phyloP scores from a whole-genome alignment of 164 flowering plant genomes.

The Kingdonia uniflora region DNA sequence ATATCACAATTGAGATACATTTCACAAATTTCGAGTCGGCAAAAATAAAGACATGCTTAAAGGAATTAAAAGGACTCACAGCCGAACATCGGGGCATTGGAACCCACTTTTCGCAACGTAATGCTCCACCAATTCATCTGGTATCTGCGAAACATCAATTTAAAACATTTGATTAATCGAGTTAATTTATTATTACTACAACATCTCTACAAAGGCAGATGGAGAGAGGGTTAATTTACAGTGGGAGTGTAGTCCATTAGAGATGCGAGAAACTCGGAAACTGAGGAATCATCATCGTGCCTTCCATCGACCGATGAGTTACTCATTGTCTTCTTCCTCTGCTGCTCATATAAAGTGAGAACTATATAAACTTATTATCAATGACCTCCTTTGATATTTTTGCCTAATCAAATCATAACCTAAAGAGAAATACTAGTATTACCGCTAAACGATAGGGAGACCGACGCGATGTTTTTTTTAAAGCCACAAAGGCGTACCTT shows the following conservation, averaged over 20 bases:
- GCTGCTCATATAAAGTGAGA: too few relatives aligned
- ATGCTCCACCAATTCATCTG: constrained; percentile 92
- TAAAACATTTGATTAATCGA: neutral
- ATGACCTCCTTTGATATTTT: too few relatives aligned
- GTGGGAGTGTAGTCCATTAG: constrained; percentile 93
- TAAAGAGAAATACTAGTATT: too few relatives aligned
- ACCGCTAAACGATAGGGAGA: too few relatives aligned
- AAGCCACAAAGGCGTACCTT: too few relatives aligned
- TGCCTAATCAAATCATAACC: too few relatives aligned
- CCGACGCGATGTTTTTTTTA: too few relatives aligned
- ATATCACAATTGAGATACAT: neutral
- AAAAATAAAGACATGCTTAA: neutral
- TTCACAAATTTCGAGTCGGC: neutral
- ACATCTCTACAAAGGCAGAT: neutral
- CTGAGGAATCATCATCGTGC: constrained; percentile 74
- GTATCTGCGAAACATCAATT: constrained; percentile 40
- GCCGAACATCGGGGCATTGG: constrained; percentile 87
- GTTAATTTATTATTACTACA: too few relatives aligned
- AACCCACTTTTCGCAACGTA: constrained; percentile 85
- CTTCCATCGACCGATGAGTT: constrained; percentile 38
- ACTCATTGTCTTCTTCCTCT: constrained; percentile 23
- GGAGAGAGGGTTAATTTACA: constrained; percentile 20
- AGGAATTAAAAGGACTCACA: constrained; percentile 36
- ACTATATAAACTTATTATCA: too few relatives aligned
- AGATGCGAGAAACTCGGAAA: constrained; percentile 74